phyloP scores from a whole-genome alignment of 345 rosid genomes.

The Rhizophora apiculata region DNA sequence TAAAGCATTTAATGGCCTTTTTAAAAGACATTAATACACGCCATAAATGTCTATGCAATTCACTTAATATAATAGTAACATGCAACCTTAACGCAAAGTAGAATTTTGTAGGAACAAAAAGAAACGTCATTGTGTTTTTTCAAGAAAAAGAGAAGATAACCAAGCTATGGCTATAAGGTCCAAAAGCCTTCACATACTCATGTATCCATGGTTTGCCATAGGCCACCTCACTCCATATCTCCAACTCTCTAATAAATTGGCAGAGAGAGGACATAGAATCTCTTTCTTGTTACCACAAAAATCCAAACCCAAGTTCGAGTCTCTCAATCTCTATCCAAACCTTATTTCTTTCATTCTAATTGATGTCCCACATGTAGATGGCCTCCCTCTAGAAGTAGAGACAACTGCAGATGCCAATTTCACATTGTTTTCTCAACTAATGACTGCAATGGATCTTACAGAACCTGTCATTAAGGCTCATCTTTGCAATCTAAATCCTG shows the following conservation, averaged over 20 bases:
- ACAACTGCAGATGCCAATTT: conserved; percentile 10
- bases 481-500: neutral
- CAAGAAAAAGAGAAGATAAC: no score
- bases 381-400: conserved; percentile 16
- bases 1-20: no score
- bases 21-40: no score
- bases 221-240: conserved; percentile 59
- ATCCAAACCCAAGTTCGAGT: neutral
- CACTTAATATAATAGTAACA: no score
- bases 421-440: neutral
- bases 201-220: conserved; percentile 56
- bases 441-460: conserved; percentile 19
- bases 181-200: conserved; percentile 27
- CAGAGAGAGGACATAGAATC: conserved; percentile 35
- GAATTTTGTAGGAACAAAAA: no score
- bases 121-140: no score
- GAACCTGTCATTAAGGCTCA: neutral
- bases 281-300: neutral
- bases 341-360: conserved; percentile 20
- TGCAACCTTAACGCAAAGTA: no score
- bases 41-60: no score
- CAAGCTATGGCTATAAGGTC: neutral
- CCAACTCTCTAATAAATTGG: conserved; percentile 53
- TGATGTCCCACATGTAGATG: conserved; percentile 14
- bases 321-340: conserved; percentile 3